Evolutionary conservation across 1,284 basidiomycete species (phyloP), one percentile per base, ranked within the genome.

Genomic region (Heterobasidion parviporum): DNA sequence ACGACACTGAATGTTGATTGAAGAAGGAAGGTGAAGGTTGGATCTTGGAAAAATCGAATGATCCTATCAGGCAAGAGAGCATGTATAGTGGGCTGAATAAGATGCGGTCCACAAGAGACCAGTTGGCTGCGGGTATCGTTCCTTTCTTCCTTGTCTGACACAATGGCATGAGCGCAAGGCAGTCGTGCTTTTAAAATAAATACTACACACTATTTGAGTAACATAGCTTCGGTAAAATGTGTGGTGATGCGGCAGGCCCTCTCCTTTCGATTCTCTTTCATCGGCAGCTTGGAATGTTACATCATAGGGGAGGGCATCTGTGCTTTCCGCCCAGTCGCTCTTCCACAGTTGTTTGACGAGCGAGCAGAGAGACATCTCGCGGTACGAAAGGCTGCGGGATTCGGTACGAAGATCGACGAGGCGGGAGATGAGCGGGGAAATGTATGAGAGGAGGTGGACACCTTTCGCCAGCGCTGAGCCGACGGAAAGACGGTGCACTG

Each of bases 241-340:
- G 7, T 64, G 61, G 5, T 65, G 61, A 56, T 74, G 61, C 1
- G 67, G 57, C 6, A 58, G 36, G 3, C 77, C 78, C 61, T 80
- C 79, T 2, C 57, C 56, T 4, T 61, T 58, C 6, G 61, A 63
- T 56, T 79, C 78, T n/a, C 79, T 65, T 49, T 71, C 69, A 52
- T 78, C 74, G 6, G 71, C 70, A 6, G 77, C 74, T 46, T 71
- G 64, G 55, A 79, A 79, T 1, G 79, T 79, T 10, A 71, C 70
- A 56, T 81, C 79, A 56, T 70, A 80, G 0, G 78, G 77, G 15
- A 73, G 67, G 0, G 73, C 73, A 61, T 81, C 79, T 10, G 67
- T 62, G 50, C 76, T 72, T 59, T 73, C 72, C 0, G 75, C 76
- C 78, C 78, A 81, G 12, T 78, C 74, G 59, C 76, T 79, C 57